phyloP scores from a whole-genome alignment of 2,329 filamentous ascomycete genomes.

The Penicillium sp. region DNA sequence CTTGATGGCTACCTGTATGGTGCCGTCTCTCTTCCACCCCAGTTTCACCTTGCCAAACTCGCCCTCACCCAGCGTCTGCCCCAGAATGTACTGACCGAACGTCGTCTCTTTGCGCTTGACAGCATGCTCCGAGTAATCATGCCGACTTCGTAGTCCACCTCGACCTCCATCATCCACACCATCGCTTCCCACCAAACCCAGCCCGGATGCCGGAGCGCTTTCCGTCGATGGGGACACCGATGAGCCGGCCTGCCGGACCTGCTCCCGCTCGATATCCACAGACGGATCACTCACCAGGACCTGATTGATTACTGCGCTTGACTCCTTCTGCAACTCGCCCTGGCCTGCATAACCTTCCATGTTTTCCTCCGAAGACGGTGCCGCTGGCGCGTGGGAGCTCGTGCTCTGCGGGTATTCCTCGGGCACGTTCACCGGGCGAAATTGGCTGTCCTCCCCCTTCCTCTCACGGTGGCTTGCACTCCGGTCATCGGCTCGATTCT shows the following conservation, averaged over 20 bases:
- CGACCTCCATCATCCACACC: slow-evolving; percentile 37
- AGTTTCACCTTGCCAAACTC: slow-evolving; percentile 99
- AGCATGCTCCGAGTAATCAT: slow-evolving; percentile 49
- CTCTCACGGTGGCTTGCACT: too few species aligned
- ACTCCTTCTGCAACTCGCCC: too few species aligned
- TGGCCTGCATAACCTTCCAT: too few species aligned
- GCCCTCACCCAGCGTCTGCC: slow-evolving; percentile 91
- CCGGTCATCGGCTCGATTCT: slow-evolving; percentile 34
- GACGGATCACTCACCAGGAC: slow-evolving; percentile 68
- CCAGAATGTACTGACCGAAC: slow-evolving; percentile 91
- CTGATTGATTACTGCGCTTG: slow-evolving; percentile 69
- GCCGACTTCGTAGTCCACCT: slow-evolving; percentile 40
- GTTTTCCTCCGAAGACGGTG: too few species aligned
- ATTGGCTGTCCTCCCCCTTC: too few species aligned
- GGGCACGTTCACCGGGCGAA: too few species aligned
- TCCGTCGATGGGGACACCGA: too few species aligned
- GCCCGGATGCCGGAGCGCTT: slow-evolving; percentile 22
- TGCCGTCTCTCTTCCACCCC: slow-evolving; percentile 93
- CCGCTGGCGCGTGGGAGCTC: too few species aligned
- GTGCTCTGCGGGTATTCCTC: too few species aligned
- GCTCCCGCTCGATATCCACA: slow-evolving; percentile 62
- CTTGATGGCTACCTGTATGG: slow-evolving; percentile 93
- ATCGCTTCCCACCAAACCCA: slow-evolving; percentile 37
- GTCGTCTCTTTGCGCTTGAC: slow-evolving; percentile 71
- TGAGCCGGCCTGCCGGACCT: slow-evolving; percentile 59